Evolutionary conservation across 768 basidiomycete species (phyloP), one percentile per base, ranked within the genome.

Genomic region (Gelatoporia subvermispora): DNA sequence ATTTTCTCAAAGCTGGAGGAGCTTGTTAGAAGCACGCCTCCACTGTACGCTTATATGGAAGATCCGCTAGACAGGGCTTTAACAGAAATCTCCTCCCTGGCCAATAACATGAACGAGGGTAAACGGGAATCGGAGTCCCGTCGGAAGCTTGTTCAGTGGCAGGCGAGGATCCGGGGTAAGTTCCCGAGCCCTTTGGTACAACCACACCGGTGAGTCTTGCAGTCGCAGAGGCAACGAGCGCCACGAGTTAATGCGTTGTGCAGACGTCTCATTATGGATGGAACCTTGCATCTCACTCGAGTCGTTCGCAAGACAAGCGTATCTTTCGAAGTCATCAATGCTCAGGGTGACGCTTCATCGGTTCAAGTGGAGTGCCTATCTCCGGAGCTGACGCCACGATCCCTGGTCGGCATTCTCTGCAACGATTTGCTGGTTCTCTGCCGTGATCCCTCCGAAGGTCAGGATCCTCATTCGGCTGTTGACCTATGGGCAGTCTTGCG

Each of bases 161-260:
- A 93, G 68, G 61, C 83, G 31, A 77, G 91, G 57, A 97, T 99
- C 59, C 77, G 85, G 35, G 90, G 92, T 17, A 88, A 82, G 62
- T 97, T 96, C 66, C 93, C 93, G 8, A 94, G 92, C 50, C 94
- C 96, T n/a, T 73, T 99, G 34, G 96, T 99, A 31, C 96, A 98
- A 65, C 96, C 96, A 8, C 96, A 99, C 70, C 83, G 91, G 88
- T 91, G 60, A 62, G 77, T 58, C 25, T 13, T 21, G 15, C 31
- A n/a, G 47, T 17, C 21, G 11, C 34, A 49, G n/a, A 9, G 17
- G 18, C 23, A 21, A 1, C n/a, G 35, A 9, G 5, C 4, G 40
- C 23, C 37, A 18, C 20, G 21, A 41, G 36, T 34, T 35, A 34
- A 45, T 28, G 25, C 45, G 22, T 35, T 15, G 20, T 43, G 10